Evolutionary conservation across 176 grass and related monocot species (phyloP), one percentile per base, ranked within the genome.

Genomic region (Secale cereale): DNA sequence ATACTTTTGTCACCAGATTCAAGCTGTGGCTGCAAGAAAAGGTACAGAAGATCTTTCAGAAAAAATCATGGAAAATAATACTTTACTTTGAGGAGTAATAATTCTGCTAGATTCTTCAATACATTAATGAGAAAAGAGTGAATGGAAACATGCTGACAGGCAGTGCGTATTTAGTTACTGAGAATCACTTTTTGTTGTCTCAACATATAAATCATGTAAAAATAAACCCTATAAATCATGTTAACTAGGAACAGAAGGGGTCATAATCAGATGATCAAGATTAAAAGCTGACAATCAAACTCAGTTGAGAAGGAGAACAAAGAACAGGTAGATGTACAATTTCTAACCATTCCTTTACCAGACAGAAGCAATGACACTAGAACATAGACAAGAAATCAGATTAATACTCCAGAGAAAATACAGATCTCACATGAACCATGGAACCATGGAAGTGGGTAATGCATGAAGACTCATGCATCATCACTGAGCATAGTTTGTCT

Each of bases 1-100:
- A 72, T 98, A 98, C 95, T 98, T 91, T 98, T 98, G 61, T 98
- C 96, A 61, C 96, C 96, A 70, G 90, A 74, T 85, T 98, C 96
- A 35, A 98, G 91, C 29, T 91, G 93, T 64, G 96, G 96, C 96
- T 98, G 89, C 61, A 93, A 78, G 89, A 50, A 85, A 83, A n/a
- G 74, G 48, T 4, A 59, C 76, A 88, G 71, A 62, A 91, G 16
- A 72, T 16, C 6, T 81, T 62, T 93, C n/a, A 91, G 26, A 82
- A 7, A 77, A 66, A 81, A 69, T 11, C 19, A 91, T 56, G 36
- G 52, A 22, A 80, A 80, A 20, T 71, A 76, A 81, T 50, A 74
- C 11, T 78, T 79, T 20, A 71, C 73, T 19, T 87, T 56, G 10
- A 22, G 65, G 75, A 48, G 22, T 20, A 78, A 28, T 63, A 26